Evolutionary conservation across 2,329 filamentous ascomycete species (phyloP).

Genomic region (Pseudopithomyces chartarum): DNA sequence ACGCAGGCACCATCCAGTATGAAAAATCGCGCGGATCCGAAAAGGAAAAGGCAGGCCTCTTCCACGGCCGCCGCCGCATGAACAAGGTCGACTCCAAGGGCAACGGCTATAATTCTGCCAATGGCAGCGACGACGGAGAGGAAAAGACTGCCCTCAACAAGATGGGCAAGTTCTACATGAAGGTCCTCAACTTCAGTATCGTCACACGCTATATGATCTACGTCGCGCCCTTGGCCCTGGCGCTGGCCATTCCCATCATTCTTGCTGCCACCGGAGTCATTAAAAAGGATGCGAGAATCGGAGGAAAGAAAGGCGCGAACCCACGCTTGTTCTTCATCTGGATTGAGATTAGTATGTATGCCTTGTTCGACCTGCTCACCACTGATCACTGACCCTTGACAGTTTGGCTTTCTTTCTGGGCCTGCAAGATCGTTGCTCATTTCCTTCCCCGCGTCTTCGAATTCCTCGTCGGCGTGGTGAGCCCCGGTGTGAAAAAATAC

Average conservation of each 20-base stretch:
- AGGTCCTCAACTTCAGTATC: conserved; percentile 66
- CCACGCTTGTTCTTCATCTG: conserved; percentile 66
- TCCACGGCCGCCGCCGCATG: conserved; percentile 41
- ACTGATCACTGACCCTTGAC: conserved; percentile 9
- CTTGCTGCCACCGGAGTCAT: conserved; percentile 57
- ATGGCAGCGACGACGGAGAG: conserved; percentile 49
- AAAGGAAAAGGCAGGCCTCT: conserved; percentile 48
- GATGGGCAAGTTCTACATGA: conserved; percentile 65
- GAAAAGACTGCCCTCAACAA: conserved; percentile 60
- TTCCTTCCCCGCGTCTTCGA: conserved; percentile 65
- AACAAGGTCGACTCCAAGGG: conserved; percentile 33
- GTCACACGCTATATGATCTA: conserved; percentile 68
- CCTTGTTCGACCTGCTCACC: neutral
- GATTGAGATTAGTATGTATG: conserved; percentile 60
- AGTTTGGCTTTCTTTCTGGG: conserved; percentile 68
- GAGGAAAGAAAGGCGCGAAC: conserved; percentile 50
- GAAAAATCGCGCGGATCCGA: conserved; percentile 39
- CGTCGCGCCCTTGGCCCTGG: conserved; percentile 60
- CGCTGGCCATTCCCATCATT: conserved; percentile 68
- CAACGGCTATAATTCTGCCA: conserved; percentile 22
- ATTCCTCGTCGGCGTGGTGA: conserved; percentile 66
- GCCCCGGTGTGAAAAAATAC: conserved; percentile 68
- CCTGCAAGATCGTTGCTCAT: conserved; percentile 63
- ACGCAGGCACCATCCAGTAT: conserved; percentile 29
- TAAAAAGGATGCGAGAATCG: conserved; percentile 50